Evolutionary conservation across 75 land plant species (phyloP).

Genomic region (Sequoia sempervirens): DNA sequence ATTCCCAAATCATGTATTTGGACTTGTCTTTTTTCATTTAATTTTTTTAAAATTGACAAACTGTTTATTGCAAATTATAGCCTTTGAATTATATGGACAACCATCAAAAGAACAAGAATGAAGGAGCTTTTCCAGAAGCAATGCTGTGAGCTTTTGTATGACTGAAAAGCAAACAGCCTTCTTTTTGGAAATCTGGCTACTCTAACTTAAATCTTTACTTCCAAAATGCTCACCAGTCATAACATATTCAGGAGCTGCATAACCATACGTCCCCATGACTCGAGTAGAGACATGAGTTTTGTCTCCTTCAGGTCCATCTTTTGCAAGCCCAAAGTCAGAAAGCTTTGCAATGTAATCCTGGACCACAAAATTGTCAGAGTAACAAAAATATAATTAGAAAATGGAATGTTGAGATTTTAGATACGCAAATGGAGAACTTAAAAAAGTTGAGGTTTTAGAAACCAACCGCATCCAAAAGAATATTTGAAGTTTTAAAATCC

Average conservation of each 20-base stretch:
- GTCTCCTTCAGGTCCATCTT: constrained; percentile 55
- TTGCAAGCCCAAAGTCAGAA: constrained; percentile 73
- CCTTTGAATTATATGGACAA: background rate
- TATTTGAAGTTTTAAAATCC: constrained; percentile 36
- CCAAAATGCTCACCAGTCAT: constrained; percentile 36
- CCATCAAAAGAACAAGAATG: background rate
- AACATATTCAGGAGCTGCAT: constrained; percentile 67
- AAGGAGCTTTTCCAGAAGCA: background rate
- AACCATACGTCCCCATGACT: constrained; percentile 67
- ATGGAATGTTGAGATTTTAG: background rate
- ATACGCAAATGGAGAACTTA: background rate
- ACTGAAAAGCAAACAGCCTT: constrained; percentile 3
- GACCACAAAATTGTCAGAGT: background rate
- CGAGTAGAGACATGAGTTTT: constrained; percentile 64
- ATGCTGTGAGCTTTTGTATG: background rate
- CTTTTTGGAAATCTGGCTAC: background rate
- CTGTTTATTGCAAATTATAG: background rate
- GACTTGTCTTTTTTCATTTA: background rate
- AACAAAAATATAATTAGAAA: background rate
- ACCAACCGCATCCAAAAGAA: constrained; percentile 47
- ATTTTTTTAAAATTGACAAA: too few relatives aligned
- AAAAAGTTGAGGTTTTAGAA: background rate
- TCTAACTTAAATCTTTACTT: background rate
- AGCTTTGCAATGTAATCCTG: constrained; percentile 80
- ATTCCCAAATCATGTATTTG: background rate